Evolutionary conservation across 495 filamentous ascomycete genomes (phyloP), one percentile per base, ranked within the genome.

Genomic region (Lepidopterella palustris): DNA sequence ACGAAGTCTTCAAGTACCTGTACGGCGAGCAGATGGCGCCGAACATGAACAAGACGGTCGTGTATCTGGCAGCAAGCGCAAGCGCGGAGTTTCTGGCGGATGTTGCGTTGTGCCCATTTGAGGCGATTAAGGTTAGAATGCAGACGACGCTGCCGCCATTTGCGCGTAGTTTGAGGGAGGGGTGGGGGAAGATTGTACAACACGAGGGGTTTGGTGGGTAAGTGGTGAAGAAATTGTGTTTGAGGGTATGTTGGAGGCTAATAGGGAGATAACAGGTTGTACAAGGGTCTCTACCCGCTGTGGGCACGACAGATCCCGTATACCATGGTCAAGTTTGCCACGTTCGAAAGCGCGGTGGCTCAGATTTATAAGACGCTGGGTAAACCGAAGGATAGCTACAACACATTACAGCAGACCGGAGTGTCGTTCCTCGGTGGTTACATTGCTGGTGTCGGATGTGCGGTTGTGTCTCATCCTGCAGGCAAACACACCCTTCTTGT

Each of bases 261-360:
- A n/a, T n/a, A n/a, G n/a, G n/a, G n/a, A n/a, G n/a, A n/a, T n/a
- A n/a, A n/a, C 26, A 70, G 70, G 6, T 68, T 88, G 25, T 87
- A 87, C 63, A 87, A 87, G 74, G 85, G 85, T 11, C 63, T 88
- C 51, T 82, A 82, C 64, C 85, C 85, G 49, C 75, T 88, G 20
- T 88, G 85, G 85, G 85, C 80, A 10, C 74, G 85, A 18, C 85
- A 88, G 72, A 87, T 88, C 52, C 84, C 84, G 1, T 87, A 88
- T 66, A 88, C 85, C 0, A 88, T 88, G 85, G 82, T 84, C 35
- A 88, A 88, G 72, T 88, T 88, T 69, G 85, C 85, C 10, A 86
- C 84, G 0, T 88, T 88, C 67, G 85, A 88, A 73, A 82, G 80
- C 67, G 84, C 84, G 1, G 85, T 88, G 6, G 77, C 75, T 45